Base-by-base conservation (phyloP, 169 alveolate genomes). In the Plasmodium sp. region DNA sequence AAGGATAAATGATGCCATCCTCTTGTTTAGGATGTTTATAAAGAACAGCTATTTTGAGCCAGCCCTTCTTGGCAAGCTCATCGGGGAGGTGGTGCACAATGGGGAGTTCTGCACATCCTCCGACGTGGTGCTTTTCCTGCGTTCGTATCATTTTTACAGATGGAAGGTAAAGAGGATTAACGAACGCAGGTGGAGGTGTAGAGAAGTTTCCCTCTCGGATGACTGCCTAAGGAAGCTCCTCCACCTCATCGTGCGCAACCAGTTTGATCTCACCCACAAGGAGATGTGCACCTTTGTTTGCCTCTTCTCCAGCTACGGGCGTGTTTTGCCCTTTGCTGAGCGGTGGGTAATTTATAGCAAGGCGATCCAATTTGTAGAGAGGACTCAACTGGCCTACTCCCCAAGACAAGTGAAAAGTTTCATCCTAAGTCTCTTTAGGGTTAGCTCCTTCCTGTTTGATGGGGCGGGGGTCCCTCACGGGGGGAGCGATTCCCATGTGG, bases 221-320 rank as follows among this genome's bases (percentile, higher is more conserved):
- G 54, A 62, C 2, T 90, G 41, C 73, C 54, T 58, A 5, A 72
- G 39, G 16, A 62, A 36, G 33, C 39, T 90, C 31, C 54, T 45
- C 36, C 56, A 72, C 33, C 34, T 80, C 33, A 39, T 90, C 7
- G 5, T 81, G 18, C 62, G 62, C n/a, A 56, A 67, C 39, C 58
- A 90, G n/a, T 81, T 81, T 6, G 62, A 90, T 45, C 51, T 79
- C 22, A 80, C 92, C 41, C 81, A 90, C 36, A 90, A 90, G 75
- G 94, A 90, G 41, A 71, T 90, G 48, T 48, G 71, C 9, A 39
- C 48, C 4, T 90, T 90, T 81, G 9, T 90, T 12, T 72, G 34
- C 2, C 73, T 90, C 31, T 90, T 6, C 16, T 90, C 91, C 3
- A 10, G 62, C 3, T 80, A 90, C 5, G 91, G 91, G 0, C 51